Evolutionary conservation across 108 stramenopile species (phyloP), one percentile per base, ranked within the genome.

Genomic region (Halocafeteria seosinensis): DNA sequence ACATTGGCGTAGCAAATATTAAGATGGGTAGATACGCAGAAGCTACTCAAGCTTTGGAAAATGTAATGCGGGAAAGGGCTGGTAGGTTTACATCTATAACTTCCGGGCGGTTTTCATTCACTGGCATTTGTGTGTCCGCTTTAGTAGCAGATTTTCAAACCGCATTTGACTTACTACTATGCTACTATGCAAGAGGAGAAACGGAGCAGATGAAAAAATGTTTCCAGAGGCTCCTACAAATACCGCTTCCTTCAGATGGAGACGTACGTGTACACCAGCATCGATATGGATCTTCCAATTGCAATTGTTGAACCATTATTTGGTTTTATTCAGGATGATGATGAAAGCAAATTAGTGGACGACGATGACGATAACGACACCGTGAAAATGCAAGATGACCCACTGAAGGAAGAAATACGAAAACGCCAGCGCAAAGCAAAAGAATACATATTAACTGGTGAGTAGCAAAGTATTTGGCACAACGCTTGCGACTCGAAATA

Each of bases 1-100:
- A 89, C 68, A 85, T 91, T 30, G 89, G 87, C 35, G 85, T 81
- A 53, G 80, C 89, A 27, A 87, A 84, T 66, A 84, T 88, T 38
- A 64, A 70, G 29, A 66, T 84, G 63, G 84, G 85, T 1, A 79
- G 84, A 62, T 84, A 80, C 55, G 84, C 78, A 47, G 85, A 88
- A 58, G 87, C 88, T 55, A 76, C 88, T 37, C 78, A 85, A 63
- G 68, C 65, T 68, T 86, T 82, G 64, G 85, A 88, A 63, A 69
- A 83, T 34, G 75, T 82, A 24, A 84, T 89, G 81, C n/a, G n/a
- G n/a, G n/a, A n/a, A n/a, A n/a, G n/a, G n/a, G n/a, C n/a, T n/a
- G n/a, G 67, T 72, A n/a, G n/a, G n/a, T n/a, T n/a, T n/a, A n/a
- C n/a, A n/a, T n/a, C n/a, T n/a, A n/a, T n/a, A n/a, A n/a, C n/a